Base-by-base conservation (phyloP, 371 early-diverging fungal species). In the Actinomortierella ambigua region DNA sequence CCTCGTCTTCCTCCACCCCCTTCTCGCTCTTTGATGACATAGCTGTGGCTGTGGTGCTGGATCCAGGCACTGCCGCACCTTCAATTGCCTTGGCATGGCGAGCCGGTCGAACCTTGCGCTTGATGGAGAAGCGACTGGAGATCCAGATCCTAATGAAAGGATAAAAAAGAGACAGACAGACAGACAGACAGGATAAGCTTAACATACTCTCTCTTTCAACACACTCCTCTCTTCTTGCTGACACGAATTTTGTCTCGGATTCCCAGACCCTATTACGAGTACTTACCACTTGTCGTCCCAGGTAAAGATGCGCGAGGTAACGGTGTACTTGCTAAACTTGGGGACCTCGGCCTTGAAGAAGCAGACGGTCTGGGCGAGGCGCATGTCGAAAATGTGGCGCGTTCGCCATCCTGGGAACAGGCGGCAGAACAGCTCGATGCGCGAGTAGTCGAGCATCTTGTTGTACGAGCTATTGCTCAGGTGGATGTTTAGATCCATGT, bases 281-380 rank as follows among this genome's bases (percentile, higher is more conserved):
- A 76, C 67, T 3, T 75, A 17, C 86, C 86, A 87, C 53, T 87
- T 86, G 22, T 84, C 76, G 47, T 81, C 80, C 85, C 86, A 87
- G 6, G 85, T 78, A 61, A 79, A 82, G 50, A 87, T 58, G 5
- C 87, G 82, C 26, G 78, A 77, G 27, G 85, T 77, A 46, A 85
- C 76, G 1, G 79, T 81, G 50, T 82, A 86, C 50, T 76, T 77
- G 46, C 70, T 68, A 39, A 85, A 75, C 14, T 82, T 77, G 6
- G 82, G 79, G 1, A 86, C 85, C 50, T 86, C 87, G 3, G 81
- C 79, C 60, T 80, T 80, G 65, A 85, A 86, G 46, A 83, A 64
- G 20, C 68, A 39, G 6, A 63, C 65, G 0, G 65, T 68, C 60
- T 65, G 69, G n/a, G 65, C 69, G 6, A 68, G 62, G 43, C 59